phyloP scores from a whole-genome alignment of 352 stramenopile genomes.

The Phytopythium chamaehyphon region DNA sequence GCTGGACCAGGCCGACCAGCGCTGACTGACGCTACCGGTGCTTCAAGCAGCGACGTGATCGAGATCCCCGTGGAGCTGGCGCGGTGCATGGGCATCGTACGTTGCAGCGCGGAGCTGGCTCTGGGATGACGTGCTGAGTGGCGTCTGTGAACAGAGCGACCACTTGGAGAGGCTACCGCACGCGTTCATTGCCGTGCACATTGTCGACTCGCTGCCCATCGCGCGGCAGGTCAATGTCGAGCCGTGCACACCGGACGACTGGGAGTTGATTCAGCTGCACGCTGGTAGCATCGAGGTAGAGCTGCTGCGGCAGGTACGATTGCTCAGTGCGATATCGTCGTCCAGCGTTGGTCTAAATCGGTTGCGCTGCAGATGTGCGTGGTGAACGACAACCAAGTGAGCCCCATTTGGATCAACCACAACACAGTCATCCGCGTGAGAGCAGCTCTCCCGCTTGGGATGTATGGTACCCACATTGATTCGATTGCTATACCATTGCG shows the following conservation, averaged over 20 bases:
- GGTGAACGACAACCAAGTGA: slow-evolving; percentile 84
- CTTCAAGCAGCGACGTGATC: slow-evolving; percentile 58
- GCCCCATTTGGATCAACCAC: slow-evolving; percentile 77
- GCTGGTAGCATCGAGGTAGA: slow-evolving; percentile 77
- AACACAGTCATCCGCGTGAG: slow-evolving; percentile 71
- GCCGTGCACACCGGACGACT: slow-evolving; percentile 83
- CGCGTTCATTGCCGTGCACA: slow-evolving; percentile 60
- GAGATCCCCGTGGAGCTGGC: slow-evolving; percentile 84
- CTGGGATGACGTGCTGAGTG: neutral
- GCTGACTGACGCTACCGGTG: too few relatives aligned
- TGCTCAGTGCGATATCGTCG: too few relatives aligned
- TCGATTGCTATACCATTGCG: too few relatives aligned
- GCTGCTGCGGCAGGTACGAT: slow-evolving; percentile 72
- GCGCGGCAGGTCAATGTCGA: slow-evolving; percentile 79
- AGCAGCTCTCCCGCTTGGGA: slow-evolving; percentile 49
- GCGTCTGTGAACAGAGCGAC: slow-evolving; percentile 37
- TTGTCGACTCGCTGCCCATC: slow-evolving; percentile 67
- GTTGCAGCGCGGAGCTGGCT: slow-evolving; percentile 1
- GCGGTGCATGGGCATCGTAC: slow-evolving; percentile 73
- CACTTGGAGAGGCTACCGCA: slow-evolving; percentile 51
- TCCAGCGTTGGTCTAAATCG: too few relatives aligned
- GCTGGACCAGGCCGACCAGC: too few relatives aligned
- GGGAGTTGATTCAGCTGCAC: slow-evolving; percentile 88
- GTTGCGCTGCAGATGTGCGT: slow-evolving; percentile 83
- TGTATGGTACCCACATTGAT: too few relatives aligned